Evolutionary conservation across 768 basidiomycete species (phyloP), one percentile per base, ranked within the genome.

Genomic region (Naganishia friedmannii): DNA sequence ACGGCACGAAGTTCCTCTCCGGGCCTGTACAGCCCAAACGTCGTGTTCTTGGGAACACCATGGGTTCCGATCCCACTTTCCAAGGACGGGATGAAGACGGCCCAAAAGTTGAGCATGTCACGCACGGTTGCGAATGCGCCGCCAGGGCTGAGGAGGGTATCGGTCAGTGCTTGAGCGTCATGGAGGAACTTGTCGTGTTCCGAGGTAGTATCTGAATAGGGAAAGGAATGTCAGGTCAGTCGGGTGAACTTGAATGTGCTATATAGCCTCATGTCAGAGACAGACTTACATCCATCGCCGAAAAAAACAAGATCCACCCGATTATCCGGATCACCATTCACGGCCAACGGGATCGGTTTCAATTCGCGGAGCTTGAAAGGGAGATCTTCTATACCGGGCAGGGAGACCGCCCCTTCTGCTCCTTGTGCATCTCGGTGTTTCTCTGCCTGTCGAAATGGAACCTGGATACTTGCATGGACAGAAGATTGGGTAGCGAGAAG

Each of bases 1-100:
- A 81, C 77, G 5, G 71, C 80, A 15, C 80, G 70, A 0, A 81
- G 70, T 56, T 81, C 80, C 26, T 72, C 46, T 46, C 78, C 79
- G 13, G 78, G 77, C 56, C 80, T 68, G 66, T 81, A 81, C 17
- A 80, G 69, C 2, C 79, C 79, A 57, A 81, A 80, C 8, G 77
- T 69, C 19, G 73, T 74, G 45, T 69, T 56, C 42, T 46, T 60
- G 13, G 56, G 67, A 23, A 37, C 19, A 10, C 53, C 65, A 39
- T 78, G 74, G 0, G 69, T 73, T 7, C 80, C 80, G 37, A 81
- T 74, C 5, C 80, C 80, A 21, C 75, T 76, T 77, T 72, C 66
- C 1, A 73, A 57, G 3, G 80, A 81, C 29, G 79, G 78, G 6
- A 78, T 71, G 65, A 79, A 80, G 5, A 76, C 73, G 1, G 70